phyloP scores from a whole-genome alignment of 2,329 filamentous ascomycete species.

The Graphilbum ipis-grandicollis region DNA sequence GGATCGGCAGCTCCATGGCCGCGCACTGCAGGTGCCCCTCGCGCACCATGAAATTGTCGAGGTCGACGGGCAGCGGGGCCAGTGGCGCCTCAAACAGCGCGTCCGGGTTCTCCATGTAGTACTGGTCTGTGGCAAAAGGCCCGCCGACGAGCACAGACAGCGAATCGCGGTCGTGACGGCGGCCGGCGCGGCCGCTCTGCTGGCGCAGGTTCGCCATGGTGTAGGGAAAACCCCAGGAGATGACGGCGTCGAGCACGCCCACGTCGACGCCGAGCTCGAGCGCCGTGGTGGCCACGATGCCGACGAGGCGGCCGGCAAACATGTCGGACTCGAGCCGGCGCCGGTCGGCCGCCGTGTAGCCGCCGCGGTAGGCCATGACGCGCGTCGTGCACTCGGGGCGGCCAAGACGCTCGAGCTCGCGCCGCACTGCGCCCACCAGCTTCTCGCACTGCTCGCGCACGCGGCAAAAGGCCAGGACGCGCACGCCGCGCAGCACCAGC shows the following conservation, averaged over 20 bases:
- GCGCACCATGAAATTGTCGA: constrained; percentile 78
- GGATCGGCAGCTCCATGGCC: constrained; percentile 84
- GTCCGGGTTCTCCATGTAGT: constrained; percentile 93
- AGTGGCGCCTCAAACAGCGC: constrained; percentile 89
- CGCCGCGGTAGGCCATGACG: constrained; percentile 91
- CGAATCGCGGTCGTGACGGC: constrained; percentile 82
- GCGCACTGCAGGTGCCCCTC: constrained; percentile 95
- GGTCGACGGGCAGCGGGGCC: constrained; percentile 72
- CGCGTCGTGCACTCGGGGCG: constrained; percentile 57
- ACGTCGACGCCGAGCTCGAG: constrained; percentile 93
- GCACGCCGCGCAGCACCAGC: constrained; percentile 69
- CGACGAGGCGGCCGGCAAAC: constrained; percentile 88
- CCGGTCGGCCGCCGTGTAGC: constrained; percentile 83
- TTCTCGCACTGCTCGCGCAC: constrained; percentile 80
- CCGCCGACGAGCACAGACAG: constrained; percentile 81
- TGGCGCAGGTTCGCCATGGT: constrained; percentile 89
- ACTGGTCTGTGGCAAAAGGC: constrained; percentile 77
- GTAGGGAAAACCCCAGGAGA: constrained; percentile 89
- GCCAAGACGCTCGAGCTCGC: constrained; percentile 56
- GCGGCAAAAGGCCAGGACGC: constrained; percentile 84
- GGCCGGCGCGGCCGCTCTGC: constrained; percentile 82
- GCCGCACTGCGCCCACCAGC: constrained; percentile 61
- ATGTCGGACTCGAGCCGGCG: constrained; percentile 83
- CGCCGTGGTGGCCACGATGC: constrained; percentile 85
- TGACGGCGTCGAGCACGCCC: constrained; percentile 78